A percentile compares a stretch with the other conserved stretches of the same genome.
phyloP scores from a whole-genome alignment of 441 rosid species.

The Bruguiera hainesii region DNA sequence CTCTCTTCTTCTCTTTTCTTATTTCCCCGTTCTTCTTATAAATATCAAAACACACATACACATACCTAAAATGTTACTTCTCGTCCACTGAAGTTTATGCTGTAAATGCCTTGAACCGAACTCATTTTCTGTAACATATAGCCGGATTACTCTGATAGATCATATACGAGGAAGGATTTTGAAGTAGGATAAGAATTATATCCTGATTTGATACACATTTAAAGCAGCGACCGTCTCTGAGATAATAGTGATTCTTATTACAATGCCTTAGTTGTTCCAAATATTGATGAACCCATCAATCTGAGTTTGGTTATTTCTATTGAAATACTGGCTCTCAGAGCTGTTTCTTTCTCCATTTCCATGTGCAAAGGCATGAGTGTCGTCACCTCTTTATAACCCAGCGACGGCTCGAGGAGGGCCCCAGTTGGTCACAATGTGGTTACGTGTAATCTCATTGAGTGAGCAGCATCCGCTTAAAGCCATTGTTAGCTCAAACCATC shows the following conservation, averaged over 20 bases:
- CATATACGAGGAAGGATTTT: no score
- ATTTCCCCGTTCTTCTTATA: no score
- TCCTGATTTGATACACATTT: not conserved
- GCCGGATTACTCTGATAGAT: not conserved
- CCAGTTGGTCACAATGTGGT: slow-evolving; percentile 56
- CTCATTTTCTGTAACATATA: not conserved
- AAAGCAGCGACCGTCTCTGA: not conserved
- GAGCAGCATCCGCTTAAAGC: slow-evolving; percentile 71
- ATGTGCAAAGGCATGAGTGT: no score
- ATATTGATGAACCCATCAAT: not conserved
- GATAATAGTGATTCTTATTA: not conserved
- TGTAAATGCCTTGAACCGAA: not conserved
- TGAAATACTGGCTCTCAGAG: not conserved
- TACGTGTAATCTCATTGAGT: slow-evolving; percentile 54
- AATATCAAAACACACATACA: no score
- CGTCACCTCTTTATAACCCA: not conserved
- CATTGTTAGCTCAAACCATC: slow-evolving; percentile 75
- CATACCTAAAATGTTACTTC: not conserved
- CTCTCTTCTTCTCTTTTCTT: no score
- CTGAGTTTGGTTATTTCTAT: no score
- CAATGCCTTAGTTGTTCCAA: not conserved
- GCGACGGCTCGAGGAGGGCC: slow-evolving; percentile 21
- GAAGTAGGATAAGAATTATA: not conserved
- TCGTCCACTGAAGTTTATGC: not conserved
- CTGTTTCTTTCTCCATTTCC: not conserved